Evolutionary conservation across 2,329 filamentous ascomycete species (phyloP).

Genomic region (Aspergillus chevalieri): DNA sequence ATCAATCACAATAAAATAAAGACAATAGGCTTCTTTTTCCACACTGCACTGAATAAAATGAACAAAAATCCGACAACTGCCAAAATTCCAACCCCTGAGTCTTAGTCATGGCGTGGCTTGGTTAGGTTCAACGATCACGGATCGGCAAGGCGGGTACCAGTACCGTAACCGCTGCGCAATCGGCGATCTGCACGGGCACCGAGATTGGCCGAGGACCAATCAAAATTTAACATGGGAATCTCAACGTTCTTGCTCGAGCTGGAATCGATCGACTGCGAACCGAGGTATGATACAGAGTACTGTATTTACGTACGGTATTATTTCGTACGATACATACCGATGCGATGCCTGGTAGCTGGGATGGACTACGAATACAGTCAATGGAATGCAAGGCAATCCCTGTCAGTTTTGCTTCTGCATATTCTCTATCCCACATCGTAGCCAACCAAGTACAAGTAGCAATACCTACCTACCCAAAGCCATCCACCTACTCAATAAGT

Average conservation of each 20-base stretch:
- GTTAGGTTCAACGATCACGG: slow-evolving; percentile 10
- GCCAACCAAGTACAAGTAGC: not conserved
- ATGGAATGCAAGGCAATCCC: not conserved
- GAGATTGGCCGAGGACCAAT: slow-evolving; percentile 16
- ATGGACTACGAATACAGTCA: no score
- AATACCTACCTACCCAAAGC: not conserved
- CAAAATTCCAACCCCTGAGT: no score
- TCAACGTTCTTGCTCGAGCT: slow-evolving; percentile 9
- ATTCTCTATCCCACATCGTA: no score
- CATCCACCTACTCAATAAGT: no score
- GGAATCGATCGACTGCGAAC: slow-evolving; percentile 5
- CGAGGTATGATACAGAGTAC: not conserved
- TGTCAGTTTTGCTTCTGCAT: not conserved
- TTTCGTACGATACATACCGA: not conserved
- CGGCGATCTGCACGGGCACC: slow-evolving; percentile 8
- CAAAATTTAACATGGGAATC: slow-evolving; percentile 1
- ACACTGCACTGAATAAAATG: no score
- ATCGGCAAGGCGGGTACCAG: slow-evolving; percentile 17
- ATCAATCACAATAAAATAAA: not conserved
- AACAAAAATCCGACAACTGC: no score
- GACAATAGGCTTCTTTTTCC: not conserved
- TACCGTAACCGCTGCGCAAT: slow-evolving; percentile 3
- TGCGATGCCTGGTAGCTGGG: no score
- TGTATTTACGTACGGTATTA: not conserved
- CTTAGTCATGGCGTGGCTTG: no score